These are phyloP conservation scores for Pseudonitzschia multistriata DNA, from an alignment of 108 stramenopile genomes.

Conservation along the genomic window DNA sequence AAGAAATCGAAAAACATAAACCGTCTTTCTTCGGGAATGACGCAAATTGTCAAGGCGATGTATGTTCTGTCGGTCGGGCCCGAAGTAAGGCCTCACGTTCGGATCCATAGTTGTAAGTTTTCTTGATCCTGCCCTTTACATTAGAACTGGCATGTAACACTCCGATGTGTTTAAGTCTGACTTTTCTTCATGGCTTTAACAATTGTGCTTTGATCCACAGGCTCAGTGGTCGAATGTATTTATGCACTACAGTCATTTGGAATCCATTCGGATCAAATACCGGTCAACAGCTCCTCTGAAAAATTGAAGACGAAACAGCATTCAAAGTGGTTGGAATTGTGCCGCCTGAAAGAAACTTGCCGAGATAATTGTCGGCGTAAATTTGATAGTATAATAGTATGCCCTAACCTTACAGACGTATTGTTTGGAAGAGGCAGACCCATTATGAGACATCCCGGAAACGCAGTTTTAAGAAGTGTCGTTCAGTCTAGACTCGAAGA, in stretches of 20 bases:
- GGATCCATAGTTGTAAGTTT: conserved; percentile 9
- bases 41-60: conserved; percentile 10
- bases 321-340: conserved; percentile 14
- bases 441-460: conserved; percentile 25
- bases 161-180: neutral
- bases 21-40: neutral
- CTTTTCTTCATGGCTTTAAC: conserved; percentile 3
- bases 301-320: conserved; percentile 11
- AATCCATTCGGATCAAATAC: conserved; percentile 12
- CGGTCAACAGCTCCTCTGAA: neutral
- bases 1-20: neutral
- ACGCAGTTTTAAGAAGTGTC: conserved; percentile 20
- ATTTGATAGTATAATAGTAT: conserved; percentile 12
- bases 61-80: conserved; percentile 2
- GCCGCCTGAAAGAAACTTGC: conserved; percentile 9
- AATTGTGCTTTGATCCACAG: neutral
- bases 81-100: neutral
- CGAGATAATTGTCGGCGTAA: neutral
- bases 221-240: conserved; percentile 16
- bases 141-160: neutral
- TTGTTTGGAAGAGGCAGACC: conserved; percentile 34
- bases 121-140: neutral
- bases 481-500: conserved; percentile 10
- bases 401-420: conserved; percentile 20
- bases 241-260: conserved; percentile 14